Evolutionary conservation across 2,329 filamentous ascomycete genomes (phyloP).

Genomic region (Exophiala aquamarina): DNA sequence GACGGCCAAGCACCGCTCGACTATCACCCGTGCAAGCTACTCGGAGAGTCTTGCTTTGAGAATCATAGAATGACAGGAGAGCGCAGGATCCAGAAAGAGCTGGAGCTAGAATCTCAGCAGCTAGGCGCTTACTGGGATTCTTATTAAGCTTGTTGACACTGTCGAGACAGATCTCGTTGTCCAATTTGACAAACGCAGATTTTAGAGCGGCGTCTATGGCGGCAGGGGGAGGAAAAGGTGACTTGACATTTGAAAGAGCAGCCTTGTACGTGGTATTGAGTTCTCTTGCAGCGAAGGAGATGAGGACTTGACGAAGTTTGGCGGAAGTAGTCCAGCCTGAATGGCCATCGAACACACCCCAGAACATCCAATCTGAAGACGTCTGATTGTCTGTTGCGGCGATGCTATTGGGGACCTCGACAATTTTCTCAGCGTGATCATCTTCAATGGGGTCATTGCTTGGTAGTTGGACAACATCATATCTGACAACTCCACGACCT

Average conservation of each 20-base stretch:
- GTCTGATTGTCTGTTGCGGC: slow-evolving; percentile 60
- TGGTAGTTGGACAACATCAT: slow-evolving; percentile 90
- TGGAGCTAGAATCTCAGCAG: slow-evolving; percentile 86
- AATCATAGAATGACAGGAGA: slow-evolving; percentile 94
- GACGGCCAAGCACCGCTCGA: slow-evolving; percentile 85
- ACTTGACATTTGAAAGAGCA: slow-evolving; percentile 54
- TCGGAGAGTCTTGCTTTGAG: slow-evolving; percentile 78
- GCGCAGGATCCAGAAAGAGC: slow-evolving; percentile 97
- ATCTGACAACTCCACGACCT: slow-evolving; percentile 87
- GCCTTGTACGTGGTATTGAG: slow-evolving; percentile 89
- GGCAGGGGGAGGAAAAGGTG: slow-evolving; percentile 69
- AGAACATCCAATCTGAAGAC: slow-evolving; percentile 91
- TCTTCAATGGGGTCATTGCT: slow-evolving; percentile 99
- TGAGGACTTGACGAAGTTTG: slow-evolving; percentile 87
- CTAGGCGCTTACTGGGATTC: slow-evolving; percentile 82
- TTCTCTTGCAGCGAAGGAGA: slow-evolving; percentile 88
- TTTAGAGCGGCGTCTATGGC: slow-evolving; percentile 91
- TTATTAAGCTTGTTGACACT: slow-evolving; percentile 90
- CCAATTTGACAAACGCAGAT: slow-evolving; percentile 80
- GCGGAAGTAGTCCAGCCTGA: slow-evolving; percentile 98
- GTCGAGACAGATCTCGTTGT: slow-evolving; percentile 91
- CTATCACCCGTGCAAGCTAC: slow-evolving; percentile 96
- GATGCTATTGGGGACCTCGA: slow-evolving; percentile 72
- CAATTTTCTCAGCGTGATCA: slow-evolving; percentile 96
- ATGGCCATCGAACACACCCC: slow-evolving; percentile 98